phyloP scores from a whole-genome alignment of 1,284 basidiomycete species.

The Sphaerobolus stellatus region DNA sequence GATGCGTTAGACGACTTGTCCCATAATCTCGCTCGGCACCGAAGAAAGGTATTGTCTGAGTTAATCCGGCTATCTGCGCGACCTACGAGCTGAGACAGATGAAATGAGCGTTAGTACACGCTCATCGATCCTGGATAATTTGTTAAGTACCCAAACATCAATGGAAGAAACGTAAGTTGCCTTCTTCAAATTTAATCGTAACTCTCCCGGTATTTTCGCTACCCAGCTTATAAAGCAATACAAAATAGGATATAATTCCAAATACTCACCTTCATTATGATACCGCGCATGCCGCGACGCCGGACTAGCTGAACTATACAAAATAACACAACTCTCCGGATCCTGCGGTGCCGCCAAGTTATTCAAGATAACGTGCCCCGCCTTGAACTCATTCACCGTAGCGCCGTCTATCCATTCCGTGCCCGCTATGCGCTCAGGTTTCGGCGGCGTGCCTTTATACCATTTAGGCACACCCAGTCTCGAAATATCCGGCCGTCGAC shows the following conservation, averaged over 20 bases:
- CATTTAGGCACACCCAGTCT: not conserved
- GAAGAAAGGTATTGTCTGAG: too few species aligned
- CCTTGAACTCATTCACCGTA: not conserved
- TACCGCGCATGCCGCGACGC: not conserved
- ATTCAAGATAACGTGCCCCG: not conserved
- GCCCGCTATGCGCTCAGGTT: not conserved
- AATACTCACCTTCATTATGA: not conserved
- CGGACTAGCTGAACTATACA: not conserved
- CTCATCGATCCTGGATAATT: not conserved
- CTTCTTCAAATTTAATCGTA: not conserved
- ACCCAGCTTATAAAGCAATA: not conserved
- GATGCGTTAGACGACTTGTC: too few species aligned
- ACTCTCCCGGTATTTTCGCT: slow-evolving; percentile 1
- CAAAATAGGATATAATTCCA: not conserved
- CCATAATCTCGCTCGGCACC: too few species aligned
- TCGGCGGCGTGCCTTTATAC: not conserved
- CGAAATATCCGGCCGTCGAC: not conserved
- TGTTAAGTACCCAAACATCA: slow-evolving; percentile 5
- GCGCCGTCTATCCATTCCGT: not conserved
- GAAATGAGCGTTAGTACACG: too few species aligned
- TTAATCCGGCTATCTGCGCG: too few species aligned
- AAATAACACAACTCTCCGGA: not conserved
- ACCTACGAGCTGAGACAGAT: too few species aligned
- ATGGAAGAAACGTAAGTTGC: not conserved
- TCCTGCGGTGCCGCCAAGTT: too few species aligned